Base-by-base conservation (phyloP, 352 stramenopile species). In the Albugo laibachii region DNA sequence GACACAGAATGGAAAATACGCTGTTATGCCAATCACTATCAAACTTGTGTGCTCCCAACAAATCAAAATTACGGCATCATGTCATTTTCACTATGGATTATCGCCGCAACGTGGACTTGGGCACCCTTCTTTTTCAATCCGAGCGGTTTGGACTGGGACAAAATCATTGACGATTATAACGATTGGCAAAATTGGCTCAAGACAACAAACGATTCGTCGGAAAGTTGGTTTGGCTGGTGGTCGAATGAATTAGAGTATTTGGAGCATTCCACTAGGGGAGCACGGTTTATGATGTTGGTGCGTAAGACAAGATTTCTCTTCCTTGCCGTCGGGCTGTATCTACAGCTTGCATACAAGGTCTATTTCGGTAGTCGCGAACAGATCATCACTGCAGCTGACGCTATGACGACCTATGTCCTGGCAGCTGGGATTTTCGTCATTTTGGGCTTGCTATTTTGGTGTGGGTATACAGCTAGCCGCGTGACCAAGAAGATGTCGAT, bases 11-110 rank as follows among this genome's bases (percentile, higher is more conserved):
- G 75, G 78, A 72, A 66, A 27, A 71, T 61, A 19, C 73, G 75
- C 24, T 88, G 75, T 46, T 92, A 92, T 43, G 64, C 58, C 38
- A 69, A 85, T 51, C 63, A 82, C 46, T 92, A 88, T 59, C 78
- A 92, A 50, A 55, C 86, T 42, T 96, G 85, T 56, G 76, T 97
- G 46, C 73, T 94, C 52, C 93, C 88, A 10, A 92, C 81, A n/a
- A 93, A 96, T 50, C 83, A 93, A 56, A 96, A 98, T 63, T 99
- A 98, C 63, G 84, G 92, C 54, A 93, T 96, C 39, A 87, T 96
- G 61, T 97, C 93, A 36, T 99, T 96, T 75, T 98, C 92, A 21
- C 59, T 99, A 40, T 87, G 74, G 58, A 83, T 99, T 37, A 96
- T 96, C 45, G 89, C 84, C 65, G 71, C 64, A 16, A 88, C 75